These are phyloP conservation scores for Epithele typhae DNA, from an alignment of 768 basidiomycete genomes.

Conservation along the genomic window DNA sequence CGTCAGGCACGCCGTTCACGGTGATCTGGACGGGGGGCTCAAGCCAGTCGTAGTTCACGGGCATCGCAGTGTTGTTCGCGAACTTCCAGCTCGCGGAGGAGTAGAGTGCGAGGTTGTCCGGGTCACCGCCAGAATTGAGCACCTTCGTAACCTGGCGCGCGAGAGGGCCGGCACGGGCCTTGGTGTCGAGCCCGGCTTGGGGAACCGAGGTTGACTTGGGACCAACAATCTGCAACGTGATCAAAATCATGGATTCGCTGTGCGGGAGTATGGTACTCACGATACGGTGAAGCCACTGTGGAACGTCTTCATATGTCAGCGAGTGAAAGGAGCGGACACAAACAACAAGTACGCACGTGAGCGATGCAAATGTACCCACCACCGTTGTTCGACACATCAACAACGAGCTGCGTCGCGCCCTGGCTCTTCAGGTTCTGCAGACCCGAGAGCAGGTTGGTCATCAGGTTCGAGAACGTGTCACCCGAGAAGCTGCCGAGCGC, in stretches of 20 bases:
- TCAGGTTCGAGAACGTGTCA: slow-evolving; percentile 36
- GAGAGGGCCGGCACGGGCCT: slow-evolving; percentile 42
- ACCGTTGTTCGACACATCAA: slow-evolving; percentile 45
- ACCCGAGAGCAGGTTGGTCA: slow-evolving; percentile 41
- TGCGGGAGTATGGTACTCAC: slow-evolving; percentile 15
- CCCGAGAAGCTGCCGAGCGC: slow-evolving; percentile 57
- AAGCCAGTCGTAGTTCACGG: slow-evolving; percentile 43
- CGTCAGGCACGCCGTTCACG: slow-evolving; percentile 46
- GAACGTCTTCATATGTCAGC: not conserved
- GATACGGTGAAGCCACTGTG: slow-evolving; percentile 39
- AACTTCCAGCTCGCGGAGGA: slow-evolving; percentile 47
- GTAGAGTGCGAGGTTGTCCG: slow-evolving; percentile 39
- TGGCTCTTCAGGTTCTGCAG: slow-evolving; percentile 39
- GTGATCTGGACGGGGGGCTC: slow-evolving; percentile 35
- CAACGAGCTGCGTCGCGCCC: slow-evolving; percentile 50
- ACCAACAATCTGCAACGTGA: slow-evolving; percentile 36
- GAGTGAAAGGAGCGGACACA: not conserved
- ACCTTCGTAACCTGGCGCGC: slow-evolving; percentile 45
- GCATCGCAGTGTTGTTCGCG: slow-evolving; percentile 40
- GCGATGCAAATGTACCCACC: slow-evolving; percentile 53
- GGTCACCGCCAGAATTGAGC: slow-evolving; percentile 40
- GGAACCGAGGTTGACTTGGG: slow-evolving; percentile 48
- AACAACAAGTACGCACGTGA: slow-evolving; percentile 40
- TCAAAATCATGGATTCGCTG: not conserved
- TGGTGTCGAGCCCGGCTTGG: slow-evolving; percentile 52